A percentile compares a stretch with the other conserved stretches of the same genome.
These are phyloP conservation scores for Corylus americana DNA, from an alignment of 306 rosid genomes.

Conservation along the genomic window DNA sequence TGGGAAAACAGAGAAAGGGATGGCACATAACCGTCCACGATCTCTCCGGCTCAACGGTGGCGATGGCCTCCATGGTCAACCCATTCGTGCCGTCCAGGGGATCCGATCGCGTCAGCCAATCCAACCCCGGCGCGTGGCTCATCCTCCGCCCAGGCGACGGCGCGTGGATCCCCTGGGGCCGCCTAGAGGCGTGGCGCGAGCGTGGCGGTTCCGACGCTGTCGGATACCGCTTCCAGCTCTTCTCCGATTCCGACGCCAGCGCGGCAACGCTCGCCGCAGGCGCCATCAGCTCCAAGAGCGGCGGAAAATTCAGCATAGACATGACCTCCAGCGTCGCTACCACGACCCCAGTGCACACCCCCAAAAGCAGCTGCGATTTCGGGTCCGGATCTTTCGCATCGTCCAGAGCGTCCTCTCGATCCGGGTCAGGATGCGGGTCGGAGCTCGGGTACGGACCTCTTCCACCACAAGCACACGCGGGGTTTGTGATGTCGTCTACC, in stretches of 20 bases:
- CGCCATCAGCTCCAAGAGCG: constrained; percentile 48
- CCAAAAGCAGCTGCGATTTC: constrained; percentile 60
- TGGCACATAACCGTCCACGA: constrained; percentile 74
- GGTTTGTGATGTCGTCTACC: constrained; percentile 63
- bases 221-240: constrained; percentile 61
- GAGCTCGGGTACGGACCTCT: constrained; percentile 68
- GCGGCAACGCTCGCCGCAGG: constrained; percentile 52
- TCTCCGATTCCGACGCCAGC: constrained; percentile 41
- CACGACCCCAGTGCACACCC: constrained; percentile 65
- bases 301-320: constrained; percentile 58
- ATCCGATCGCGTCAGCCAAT: constrained; percentile 64
- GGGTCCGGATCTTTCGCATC: constrained; percentile 30
- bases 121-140: constrained; percentile 73
- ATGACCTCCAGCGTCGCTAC: constrained; percentile 42
- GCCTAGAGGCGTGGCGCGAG: constrained; percentile 75
- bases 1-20: constrained; percentile 65
- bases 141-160: constrained; percentile 65
- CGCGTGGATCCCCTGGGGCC: constrained; percentile 71
- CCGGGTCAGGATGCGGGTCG: constrained; percentile 34
- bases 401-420: constrained; percentile 29
- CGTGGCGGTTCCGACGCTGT: constrained; percentile 62
- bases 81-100: constrained; percentile 72
- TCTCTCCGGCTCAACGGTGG: constrained; percentile 72
- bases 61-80: constrained; percentile 71
- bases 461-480: constrained; percentile 64